A percentile compares a stretch with the other conserved stretches of the same genome.
phyloP scores from a whole-genome alignment of 192 early-diverging fungal genomes.

The Entophlyctis helioformis region DNA sequence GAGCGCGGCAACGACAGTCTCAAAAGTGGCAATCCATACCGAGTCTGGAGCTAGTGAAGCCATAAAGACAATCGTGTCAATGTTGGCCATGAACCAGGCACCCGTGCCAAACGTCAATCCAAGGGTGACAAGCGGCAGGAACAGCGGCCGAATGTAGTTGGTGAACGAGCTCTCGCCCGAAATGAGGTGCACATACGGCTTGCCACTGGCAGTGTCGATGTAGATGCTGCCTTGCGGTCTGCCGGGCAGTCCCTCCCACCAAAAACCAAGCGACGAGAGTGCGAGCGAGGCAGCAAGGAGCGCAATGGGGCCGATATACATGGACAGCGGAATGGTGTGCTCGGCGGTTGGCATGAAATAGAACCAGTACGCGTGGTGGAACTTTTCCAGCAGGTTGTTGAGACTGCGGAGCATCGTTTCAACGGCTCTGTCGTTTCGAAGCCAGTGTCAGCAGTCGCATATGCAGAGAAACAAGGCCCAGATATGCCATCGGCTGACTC shows the following conservation, averaged over 20 bases:
- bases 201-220: too few relatives aligned
- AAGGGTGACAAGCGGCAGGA: conserved; percentile 9
- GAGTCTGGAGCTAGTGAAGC: background rate
- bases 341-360: conserved; percentile 76
- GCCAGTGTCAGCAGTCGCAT: conserved; percentile 21
- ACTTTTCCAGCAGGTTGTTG: conserved; percentile 84
- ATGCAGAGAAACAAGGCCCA: background rate
- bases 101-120: conserved; percentile 10
- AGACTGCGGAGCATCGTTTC: conserved; percentile 76
- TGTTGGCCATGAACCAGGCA: conserved; percentile 11
- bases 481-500: background rate
- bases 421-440: conserved; percentile 20
- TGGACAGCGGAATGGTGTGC: conserved; percentile 74
- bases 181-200: too few relatives aligned
- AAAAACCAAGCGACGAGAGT: conserved; percentile 15
- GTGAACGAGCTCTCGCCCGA: too few relatives aligned
- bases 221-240: too few relatives aligned
- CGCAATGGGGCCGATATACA: conserved; percentile 78
- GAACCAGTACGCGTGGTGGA: conserved; percentile 96
- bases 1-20: background rate
- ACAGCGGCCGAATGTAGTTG: conserved; percentile 10
- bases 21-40: background rate
- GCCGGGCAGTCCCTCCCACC: too few relatives aligned
- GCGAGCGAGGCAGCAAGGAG: conserved; percentile 64
- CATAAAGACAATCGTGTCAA: background rate